Percentiles rank a stretch among this genome's conserved stretches.
phyloP scores from a whole-genome alignment of 2,329 filamentous ascomycete genomes.

The Beauveria bassiana region DNA sequence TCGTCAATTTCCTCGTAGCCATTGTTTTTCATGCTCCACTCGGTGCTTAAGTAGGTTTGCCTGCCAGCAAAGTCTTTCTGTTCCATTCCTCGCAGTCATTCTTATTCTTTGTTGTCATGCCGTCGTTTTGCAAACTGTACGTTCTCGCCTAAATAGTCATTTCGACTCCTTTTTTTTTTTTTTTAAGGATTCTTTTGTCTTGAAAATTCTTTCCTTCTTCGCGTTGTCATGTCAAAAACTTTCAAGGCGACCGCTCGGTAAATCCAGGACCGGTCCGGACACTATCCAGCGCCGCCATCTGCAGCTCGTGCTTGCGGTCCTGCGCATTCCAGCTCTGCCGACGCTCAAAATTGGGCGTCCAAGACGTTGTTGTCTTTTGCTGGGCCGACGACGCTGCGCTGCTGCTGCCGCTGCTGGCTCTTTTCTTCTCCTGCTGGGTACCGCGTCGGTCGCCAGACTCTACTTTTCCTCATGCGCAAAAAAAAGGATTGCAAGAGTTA shows the following conservation, averaged over 20 bases:
- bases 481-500: no score
- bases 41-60: background rate
- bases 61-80: background rate
- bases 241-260: constrained; percentile 25
- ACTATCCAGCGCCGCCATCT: constrained; percentile 35
- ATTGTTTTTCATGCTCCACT: no score
- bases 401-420: background rate
- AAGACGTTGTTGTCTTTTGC: constrained; percentile 17
- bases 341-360: constrained; percentile 39
- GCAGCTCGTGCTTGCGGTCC: constrained; percentile 44
- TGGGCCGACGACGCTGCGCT: background rate
- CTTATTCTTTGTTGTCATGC: background rate
- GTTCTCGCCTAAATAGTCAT: background rate
- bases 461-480: no score
- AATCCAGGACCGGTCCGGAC: constrained; percentile 34
- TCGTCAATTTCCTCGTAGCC: background rate
- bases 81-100: background rate
- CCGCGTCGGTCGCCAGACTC: no score
- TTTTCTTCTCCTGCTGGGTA: no score
- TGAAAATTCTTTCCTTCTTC: no score
- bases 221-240: no score
- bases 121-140: background rate
- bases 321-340: constrained; percentile 47
- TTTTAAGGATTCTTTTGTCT: background rate
- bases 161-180: background rate